Conservation (phyloP, 192 early-diverging fungal genomes). For the Coemansia sp. region DNA sequence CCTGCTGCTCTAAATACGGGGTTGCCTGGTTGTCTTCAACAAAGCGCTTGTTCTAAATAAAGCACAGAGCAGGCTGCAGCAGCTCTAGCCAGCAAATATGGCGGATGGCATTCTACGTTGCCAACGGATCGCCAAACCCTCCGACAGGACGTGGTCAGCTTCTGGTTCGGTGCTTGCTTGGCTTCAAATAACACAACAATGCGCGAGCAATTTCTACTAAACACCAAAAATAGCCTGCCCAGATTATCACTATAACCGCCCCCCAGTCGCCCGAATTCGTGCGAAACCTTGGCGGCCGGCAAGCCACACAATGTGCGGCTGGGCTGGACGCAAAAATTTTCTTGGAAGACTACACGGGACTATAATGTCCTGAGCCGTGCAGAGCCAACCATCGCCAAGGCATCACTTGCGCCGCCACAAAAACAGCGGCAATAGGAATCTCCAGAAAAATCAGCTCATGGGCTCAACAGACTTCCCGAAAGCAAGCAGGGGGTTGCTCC, state of each 20-base stretch:
- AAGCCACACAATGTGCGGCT: neutral
- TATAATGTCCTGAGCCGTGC: neutral
- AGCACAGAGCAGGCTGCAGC: neutral
- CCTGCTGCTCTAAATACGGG: neutral
- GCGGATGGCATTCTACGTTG: no score
- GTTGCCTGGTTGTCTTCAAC: no score
- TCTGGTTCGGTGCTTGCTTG: no score
- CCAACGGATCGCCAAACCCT: no score
- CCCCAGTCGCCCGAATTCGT: neutral
- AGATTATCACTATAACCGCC: neutral
- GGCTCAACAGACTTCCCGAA: no score
- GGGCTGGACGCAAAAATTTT: neutral
- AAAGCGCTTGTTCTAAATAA: neutral
- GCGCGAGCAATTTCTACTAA: neutral
- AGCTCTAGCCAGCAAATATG: no score
- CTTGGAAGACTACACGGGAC: neutral
- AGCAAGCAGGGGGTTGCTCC: no score
- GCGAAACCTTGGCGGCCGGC: neutral
- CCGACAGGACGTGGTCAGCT: no score
- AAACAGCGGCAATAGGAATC: neutral
- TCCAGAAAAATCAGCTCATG: neutral
- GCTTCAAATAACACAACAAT: no score
- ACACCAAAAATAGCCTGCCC: neutral
- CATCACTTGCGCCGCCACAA: slow-evolving; percentile 4
- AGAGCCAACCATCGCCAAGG: neutral